Conservation (phyloP, 139 green algal species). For the Closterium sp. region DNA sequence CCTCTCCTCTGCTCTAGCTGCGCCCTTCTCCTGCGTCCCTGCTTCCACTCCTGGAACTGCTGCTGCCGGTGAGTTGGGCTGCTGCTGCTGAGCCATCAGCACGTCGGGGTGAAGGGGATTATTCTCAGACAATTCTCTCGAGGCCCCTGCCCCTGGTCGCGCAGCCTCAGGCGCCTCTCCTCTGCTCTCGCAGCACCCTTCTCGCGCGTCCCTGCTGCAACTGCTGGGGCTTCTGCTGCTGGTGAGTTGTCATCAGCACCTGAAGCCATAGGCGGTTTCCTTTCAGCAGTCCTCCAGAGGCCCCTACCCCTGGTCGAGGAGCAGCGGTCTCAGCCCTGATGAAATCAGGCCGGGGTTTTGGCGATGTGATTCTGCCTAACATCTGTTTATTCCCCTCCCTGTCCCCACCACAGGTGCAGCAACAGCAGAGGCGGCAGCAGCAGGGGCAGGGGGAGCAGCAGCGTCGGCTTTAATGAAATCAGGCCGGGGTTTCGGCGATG, state of each 20-base stretch:
- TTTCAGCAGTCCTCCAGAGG: too few species aligned
- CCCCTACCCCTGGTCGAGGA: too few species aligned
- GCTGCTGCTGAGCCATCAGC: too few species aligned
- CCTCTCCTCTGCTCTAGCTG: background rate
- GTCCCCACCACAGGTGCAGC: background rate
- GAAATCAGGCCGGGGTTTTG: conserved; percentile 52
- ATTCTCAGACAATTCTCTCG: too few species aligned
- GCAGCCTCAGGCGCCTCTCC: background rate
- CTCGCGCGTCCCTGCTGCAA: background rate
- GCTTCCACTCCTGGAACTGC: too few species aligned
- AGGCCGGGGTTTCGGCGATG: conserved; percentile 69
- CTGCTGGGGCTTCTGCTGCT: too few species aligned
- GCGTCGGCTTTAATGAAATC: conserved; percentile 23
- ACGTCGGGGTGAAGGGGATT: too few species aligned
- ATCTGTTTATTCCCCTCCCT: background rate
- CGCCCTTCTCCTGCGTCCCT: background rate
- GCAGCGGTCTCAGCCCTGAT: conserved; percentile 1
- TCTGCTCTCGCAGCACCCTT: background rate
- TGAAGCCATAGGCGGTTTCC: too few species aligned
- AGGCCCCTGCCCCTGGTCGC: background rate
- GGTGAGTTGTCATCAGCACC: too few species aligned
- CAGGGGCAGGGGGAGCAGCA: background rate
- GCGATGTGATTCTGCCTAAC: conserved; percentile 83
- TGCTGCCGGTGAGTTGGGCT: too few species aligned
- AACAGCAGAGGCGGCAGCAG: background rate